phyloP scores from a whole-genome alignment of 2,329 filamentous ascomycete species.

The Botryotinia globosa region DNA sequence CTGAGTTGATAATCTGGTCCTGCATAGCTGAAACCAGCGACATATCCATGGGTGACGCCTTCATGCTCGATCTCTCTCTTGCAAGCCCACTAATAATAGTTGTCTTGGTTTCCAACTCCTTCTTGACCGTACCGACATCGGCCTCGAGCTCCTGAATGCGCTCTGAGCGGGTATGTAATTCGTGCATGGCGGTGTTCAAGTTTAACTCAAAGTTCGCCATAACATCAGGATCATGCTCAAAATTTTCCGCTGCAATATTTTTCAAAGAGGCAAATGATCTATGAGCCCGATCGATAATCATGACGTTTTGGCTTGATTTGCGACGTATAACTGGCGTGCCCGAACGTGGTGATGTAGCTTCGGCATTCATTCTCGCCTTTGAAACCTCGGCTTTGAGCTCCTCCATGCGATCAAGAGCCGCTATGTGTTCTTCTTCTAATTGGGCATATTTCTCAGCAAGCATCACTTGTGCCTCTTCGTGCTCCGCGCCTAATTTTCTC shows the following conservation, averaged over 20 bases:
- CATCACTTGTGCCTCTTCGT: slow-evolving; percentile 70
- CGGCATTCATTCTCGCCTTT: slow-evolving; percentile 62
- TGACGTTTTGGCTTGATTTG: slow-evolving; percentile 87
- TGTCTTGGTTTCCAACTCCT: slow-evolving; percentile 96
- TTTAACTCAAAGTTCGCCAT: slow-evolving; percentile 93
- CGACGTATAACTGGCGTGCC: slow-evolving; percentile 80
- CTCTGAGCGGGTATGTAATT: slow-evolving; percentile 82
- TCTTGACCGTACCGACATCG: slow-evolving; percentile 78
- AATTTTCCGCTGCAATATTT: slow-evolving; percentile 82
- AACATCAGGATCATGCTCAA: slow-evolving; percentile 75
- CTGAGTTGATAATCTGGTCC: slow-evolving; percentile 83
- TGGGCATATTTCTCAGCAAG: slow-evolving; percentile 78
- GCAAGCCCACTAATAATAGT: slow-evolving; percentile 93
- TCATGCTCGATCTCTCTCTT: slow-evolving; percentile 86
- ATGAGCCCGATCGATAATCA: slow-evolving; percentile 85
- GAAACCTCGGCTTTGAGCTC: slow-evolving; percentile 84
- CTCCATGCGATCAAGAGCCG: slow-evolving; percentile 81
- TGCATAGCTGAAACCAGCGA: slow-evolving; percentile 83
- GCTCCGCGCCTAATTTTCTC: slow-evolving; percentile 68
- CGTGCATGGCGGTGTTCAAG: slow-evolving; percentile 87
- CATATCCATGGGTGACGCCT: slow-evolving; percentile 82
- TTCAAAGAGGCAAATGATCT: slow-evolving; percentile 86
- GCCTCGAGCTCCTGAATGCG: slow-evolving; percentile 86
- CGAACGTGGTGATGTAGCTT: slow-evolving; percentile 54
- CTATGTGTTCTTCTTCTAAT: slow-evolving; percentile 76